Percentiles rank a stretch among this genome's conserved stretches.
phyloP scores from a whole-genome alignment of 75 land plant genomes.

The Cryptomeria japonica region DNA sequence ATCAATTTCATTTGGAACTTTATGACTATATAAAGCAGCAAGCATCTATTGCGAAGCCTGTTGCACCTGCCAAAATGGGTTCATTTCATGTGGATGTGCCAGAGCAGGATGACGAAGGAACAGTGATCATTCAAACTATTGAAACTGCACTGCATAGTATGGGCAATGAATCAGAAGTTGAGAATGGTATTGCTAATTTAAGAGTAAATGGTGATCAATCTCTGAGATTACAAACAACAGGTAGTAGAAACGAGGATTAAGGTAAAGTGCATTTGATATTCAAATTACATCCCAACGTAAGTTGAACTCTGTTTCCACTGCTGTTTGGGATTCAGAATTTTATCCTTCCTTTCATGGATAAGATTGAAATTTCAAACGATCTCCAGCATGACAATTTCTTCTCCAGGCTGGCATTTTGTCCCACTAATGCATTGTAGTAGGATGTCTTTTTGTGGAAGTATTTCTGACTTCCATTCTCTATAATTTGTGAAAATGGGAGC shows the following conservation, averaged over 20 bases:
- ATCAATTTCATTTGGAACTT: slow-evolving; percentile 62
- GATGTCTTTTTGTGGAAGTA: background rate
- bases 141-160: slow-evolving; percentile 51
- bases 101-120: slow-evolving; percentile 45
- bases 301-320: background rate
- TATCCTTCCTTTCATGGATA: background rate
- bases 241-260: background rate
- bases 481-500: background rate
- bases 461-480: background rate
- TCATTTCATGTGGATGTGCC: slow-evolving; percentile 56
- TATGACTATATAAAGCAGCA: slow-evolving; percentile 62
- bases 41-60: slow-evolving; percentile 9
- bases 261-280: background rate
- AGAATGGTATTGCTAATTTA: slow-evolving; percentile 13
- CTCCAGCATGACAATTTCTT: background rate
- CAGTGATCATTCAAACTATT: slow-evolving; percentile 45
- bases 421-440: background rate
- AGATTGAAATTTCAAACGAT: background rate
- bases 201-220: slow-evolving; percentile 3
- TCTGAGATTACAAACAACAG: background rate
- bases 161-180: slow-evolving; percentile 29
- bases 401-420: background rate
- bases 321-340: background rate
- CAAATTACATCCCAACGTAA: background rate
- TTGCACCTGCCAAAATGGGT: slow-evolving; percentile 10